These are phyloP conservation scores for Diplotaxis tenuifolia DNA, from an alignment of 345 rosid genomes.

Conservation along the genomic window DNA sequence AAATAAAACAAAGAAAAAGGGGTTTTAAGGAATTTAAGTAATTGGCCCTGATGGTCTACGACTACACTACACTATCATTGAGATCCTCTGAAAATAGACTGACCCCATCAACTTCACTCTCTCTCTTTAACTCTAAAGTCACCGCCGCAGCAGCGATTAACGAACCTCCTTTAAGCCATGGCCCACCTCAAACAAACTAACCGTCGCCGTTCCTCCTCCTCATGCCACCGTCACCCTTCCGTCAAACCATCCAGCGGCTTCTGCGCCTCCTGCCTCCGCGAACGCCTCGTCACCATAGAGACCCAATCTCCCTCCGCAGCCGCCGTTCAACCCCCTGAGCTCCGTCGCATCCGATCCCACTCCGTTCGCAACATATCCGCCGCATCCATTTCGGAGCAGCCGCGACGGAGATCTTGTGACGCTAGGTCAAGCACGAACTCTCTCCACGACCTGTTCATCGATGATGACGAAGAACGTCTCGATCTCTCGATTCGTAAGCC, in stretches of 20 bases:
- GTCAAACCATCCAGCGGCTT: slow-evolving; percentile 51
- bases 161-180: slow-evolving; percentile 39
- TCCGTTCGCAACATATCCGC: slow-evolving; percentile 29
- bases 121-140: neutral
- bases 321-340: slow-evolving; percentile 17
- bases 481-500: slow-evolving; percentile 24
- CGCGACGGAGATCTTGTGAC: slow-evolving; percentile 56
- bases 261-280: slow-evolving; percentile 78
- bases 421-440: slow-evolving; percentile 38
- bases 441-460: slow-evolving; percentile 45
- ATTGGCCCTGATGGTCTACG: neutral
- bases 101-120: slow-evolving; percentile 1
- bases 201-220: slow-evolving; percentile 43
- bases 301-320: slow-evolving; percentile 37
- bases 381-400: slow-evolving; percentile 36
- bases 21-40: slow-evolving; percentile 11
- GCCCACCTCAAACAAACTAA: slow-evolving; percentile 35
- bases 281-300: slow-evolving; percentile 66
- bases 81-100: neutral
- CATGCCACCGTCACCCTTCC: slow-evolving; percentile 65
- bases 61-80: neutral
- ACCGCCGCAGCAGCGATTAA: slow-evolving; percentile 32
- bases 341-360: slow-evolving; percentile 33
- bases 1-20: neutral
- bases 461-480: slow-evolving; percentile 39